These are phyloP conservation scores for Phytophthora parvispora DNA, from an alignment of 352 stramenopile genomes.

Conservation along the genomic window DNA sequence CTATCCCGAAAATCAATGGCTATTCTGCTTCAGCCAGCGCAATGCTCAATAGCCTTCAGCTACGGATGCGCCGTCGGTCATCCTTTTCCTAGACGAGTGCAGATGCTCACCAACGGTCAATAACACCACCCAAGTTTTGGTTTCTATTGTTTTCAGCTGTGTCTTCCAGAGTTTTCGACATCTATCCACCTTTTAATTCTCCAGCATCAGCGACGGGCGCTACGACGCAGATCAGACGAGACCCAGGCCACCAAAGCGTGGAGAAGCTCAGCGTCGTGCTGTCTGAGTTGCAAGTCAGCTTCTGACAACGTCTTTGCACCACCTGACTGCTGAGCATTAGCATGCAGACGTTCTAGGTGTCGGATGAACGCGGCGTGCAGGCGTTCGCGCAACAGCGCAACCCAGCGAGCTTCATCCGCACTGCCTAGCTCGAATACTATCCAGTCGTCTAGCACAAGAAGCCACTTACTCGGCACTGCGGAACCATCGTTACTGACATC, in stretches of 20 bases:
- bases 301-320: constrained; percentile 5
- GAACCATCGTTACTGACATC: constrained; percentile 15
- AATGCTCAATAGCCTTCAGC: constrained; percentile 66
- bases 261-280: constrained; percentile 70
- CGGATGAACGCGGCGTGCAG: constrained; percentile 72
- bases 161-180: neutral
- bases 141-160: neutral
- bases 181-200: neutral
- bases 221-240: constrained; percentile 49
- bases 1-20: constrained; percentile 5
- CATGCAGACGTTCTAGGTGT: constrained; percentile 73
- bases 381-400: constrained; percentile 65
- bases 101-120: neutral
- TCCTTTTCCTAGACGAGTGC: constrained; percentile 45
- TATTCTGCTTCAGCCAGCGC: constrained; percentile 16
- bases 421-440: constrained; percentile 68
- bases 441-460: constrained; percentile 82
- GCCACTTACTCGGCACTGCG: constrained; percentile 35
- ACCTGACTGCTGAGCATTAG: constrained; percentile 25
- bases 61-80: constrained; percentile 64
- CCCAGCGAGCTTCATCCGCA: constrained; percentile 49
- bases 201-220: neutral
- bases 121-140: no score
- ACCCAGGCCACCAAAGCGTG: constrained; percentile 62
- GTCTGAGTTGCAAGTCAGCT: constrained; percentile 32